Evolutionary conservation across 768 basidiomycete species (phyloP).

Genomic region (Pisolithus microcarpus): DNA sequence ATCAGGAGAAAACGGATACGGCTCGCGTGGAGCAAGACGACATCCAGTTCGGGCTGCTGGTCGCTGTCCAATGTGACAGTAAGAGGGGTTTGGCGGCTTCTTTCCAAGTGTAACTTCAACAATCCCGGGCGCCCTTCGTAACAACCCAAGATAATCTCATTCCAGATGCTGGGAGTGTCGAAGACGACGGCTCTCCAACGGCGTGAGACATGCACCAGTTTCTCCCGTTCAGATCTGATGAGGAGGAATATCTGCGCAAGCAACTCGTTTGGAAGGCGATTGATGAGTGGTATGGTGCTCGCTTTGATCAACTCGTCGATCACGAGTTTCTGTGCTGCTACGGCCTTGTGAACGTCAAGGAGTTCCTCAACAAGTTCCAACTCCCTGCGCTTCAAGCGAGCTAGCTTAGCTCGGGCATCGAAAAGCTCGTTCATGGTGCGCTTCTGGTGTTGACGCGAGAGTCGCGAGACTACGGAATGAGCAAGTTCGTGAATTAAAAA

Average conservation of each 20-base stretch:
- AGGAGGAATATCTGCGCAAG: background rate
- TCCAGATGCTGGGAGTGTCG: background rate
- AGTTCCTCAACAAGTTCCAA: background rate
- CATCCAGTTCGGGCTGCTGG: background rate
- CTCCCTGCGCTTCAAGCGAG: background rate
- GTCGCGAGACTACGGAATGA: no score
- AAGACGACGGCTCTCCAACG: background rate
- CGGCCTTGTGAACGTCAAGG: background rate
- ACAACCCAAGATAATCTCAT: background rate
- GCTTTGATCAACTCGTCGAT: background rate
- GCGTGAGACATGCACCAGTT: background rate
- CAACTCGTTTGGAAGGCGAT: background rate
- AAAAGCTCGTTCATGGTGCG: background rate
- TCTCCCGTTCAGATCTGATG: background rate
- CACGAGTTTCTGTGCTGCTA: background rate
- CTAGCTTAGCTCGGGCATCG: background rate
- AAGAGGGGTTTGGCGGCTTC: background rate
- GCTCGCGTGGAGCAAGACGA: no score
- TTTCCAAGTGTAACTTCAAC: background rate
- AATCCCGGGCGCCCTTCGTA: background rate
- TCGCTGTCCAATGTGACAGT: background rate
- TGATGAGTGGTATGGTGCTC: background rate
- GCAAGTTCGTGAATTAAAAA: no score
- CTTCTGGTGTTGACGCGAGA: no score
- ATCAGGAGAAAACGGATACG: background rate